Conservation (phyloP, 179 eudicot genomes). For the Vitellaria paradoxa region DNA sequence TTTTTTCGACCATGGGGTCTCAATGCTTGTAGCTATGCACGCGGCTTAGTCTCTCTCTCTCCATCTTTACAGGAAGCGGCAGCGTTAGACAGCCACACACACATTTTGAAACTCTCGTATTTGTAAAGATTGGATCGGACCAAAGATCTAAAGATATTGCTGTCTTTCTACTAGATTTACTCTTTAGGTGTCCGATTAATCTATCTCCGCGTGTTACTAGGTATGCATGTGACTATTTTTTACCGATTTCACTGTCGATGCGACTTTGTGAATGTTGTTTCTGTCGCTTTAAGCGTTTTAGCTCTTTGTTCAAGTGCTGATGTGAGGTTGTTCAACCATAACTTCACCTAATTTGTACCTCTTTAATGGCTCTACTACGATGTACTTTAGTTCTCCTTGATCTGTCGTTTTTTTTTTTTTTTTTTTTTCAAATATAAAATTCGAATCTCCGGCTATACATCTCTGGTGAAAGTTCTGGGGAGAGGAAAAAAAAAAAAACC, state of each 20-base stretch:
- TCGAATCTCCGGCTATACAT: background rate
- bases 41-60: conserved; percentile 5
- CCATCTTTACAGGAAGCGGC: background rate
- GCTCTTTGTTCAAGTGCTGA: background rate
- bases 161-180: background rate
- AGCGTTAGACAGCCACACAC: background rate
- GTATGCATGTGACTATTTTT: background rate
- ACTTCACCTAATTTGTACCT: background rate
- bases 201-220: background rate
- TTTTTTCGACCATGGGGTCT: background rate
- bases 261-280: background rate
- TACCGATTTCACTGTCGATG: background rate
- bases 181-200: background rate
- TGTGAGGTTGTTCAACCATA: background rate
- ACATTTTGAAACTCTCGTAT: background rate
- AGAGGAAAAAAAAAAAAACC: no score
- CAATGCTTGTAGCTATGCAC: background rate
- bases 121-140: no score
- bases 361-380: background rate
- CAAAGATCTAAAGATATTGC: background rate
- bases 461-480: background rate
- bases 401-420: background rate
- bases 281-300: no score
- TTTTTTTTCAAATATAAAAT: background rate
- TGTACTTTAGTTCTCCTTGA: background rate